Conservation (phyloP, 2,329 filamentous ascomycete genomes). For the Cryphonectria naterciae region DNA sequence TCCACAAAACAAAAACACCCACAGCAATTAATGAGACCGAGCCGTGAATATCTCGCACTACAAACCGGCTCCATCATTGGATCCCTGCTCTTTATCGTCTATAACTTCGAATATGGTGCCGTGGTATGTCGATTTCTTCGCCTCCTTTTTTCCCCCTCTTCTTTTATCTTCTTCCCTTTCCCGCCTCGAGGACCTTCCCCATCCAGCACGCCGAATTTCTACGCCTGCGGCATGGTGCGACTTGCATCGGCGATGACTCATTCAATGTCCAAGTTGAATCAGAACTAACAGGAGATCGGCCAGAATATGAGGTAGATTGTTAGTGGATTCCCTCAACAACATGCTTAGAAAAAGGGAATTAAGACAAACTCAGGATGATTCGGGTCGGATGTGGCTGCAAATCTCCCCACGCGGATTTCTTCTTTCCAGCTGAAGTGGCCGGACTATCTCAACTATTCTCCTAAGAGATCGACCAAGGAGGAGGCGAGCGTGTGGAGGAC, state of each 20-base stretch:
- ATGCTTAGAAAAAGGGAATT: background rate
- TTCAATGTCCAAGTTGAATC: background rate
- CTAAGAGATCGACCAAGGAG: background rate
- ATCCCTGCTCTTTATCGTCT: background rate
- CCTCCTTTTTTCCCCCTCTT: background rate
- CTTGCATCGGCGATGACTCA: conserved; percentile 8
- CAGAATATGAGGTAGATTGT: background rate
- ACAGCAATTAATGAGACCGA: background rate
- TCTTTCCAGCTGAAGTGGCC: background rate
- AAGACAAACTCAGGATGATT: background rate
- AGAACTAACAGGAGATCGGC: background rate
- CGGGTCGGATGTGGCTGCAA: background rate
- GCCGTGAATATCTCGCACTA: background rate
- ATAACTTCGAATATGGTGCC: background rate
- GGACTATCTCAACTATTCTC: background rate
- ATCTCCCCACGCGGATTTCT: background rate
- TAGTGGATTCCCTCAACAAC: background rate
- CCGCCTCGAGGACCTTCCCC: background rate
- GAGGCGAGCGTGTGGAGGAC: background rate
- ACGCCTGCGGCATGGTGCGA: background rate
- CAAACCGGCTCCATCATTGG: background rate
- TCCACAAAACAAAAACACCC: too few species aligned
- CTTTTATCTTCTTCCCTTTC: background rate
- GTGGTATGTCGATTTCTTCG: background rate
- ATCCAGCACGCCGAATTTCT: background rate